A percentile compares a stretch with the other conserved stretches of the same genome.
Conservation (phyloP, 2,329 filamentous ascomycete genomes). For the Emergomyces africanus region DNA sequence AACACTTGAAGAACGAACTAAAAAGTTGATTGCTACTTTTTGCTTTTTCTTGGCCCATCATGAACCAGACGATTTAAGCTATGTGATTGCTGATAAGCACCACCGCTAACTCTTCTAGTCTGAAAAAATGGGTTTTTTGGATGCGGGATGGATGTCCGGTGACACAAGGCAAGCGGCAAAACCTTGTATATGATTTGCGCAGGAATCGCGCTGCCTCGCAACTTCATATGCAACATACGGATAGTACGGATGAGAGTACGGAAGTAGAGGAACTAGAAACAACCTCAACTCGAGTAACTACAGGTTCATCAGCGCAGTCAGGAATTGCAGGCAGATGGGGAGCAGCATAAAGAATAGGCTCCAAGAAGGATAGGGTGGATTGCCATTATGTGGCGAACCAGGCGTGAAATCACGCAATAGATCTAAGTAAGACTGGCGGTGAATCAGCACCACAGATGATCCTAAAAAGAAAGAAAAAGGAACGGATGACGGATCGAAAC, state of each 20-base stretch:
- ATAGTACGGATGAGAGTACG: too few species aligned
- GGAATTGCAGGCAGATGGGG: background rate
- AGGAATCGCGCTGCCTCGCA: background rate
- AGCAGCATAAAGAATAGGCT: background rate
- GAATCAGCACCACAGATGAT: background rate
- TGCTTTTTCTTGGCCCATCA: background rate
- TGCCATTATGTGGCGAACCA: background rate
- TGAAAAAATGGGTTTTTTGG: background rate
- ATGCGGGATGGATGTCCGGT: background rate
- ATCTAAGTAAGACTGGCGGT: background rate
- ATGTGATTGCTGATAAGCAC: background rate
- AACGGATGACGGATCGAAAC: background rate
- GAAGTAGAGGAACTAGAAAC: background rate
- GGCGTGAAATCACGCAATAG: background rate
- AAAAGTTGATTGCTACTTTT: background rate
- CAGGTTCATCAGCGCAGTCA: too few species aligned
- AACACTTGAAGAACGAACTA: background rate
- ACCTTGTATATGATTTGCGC: background rate
- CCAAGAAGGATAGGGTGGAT: background rate
- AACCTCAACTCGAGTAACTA: background rate
- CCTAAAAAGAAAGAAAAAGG: background rate
- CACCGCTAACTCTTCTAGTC: background rate
- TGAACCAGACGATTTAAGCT: background rate
- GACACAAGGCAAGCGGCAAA: background rate
- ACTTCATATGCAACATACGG: background rate